Percentiles rank a stretch among this genome's conserved stretches.
These are phyloP conservation scores for Agrocybe pediades DNA, from an alignment of 768 basidiomycete genomes.

Conservation along the genomic window DNA sequence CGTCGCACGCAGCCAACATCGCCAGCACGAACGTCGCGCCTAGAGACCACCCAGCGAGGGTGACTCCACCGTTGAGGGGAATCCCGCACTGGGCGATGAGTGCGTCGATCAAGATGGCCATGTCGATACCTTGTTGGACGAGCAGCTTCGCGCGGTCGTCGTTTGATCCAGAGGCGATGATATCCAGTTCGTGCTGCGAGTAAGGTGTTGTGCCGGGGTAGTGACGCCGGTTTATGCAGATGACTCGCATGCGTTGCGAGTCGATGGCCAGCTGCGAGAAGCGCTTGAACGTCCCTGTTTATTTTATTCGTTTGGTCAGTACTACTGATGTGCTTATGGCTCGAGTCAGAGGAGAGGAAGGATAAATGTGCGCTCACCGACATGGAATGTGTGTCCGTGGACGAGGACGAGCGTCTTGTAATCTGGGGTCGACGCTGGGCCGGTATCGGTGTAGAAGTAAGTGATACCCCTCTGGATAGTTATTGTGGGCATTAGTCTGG, in stretches of 20 bases:
- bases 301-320: too few species aligned
- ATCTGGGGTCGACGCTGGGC: background rate
- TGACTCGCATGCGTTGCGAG: conserved; percentile 30
- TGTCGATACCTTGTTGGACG: conserved; percentile 29
- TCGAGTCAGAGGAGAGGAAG: too few species aligned
- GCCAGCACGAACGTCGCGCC: conserved; percentile 27
- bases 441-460: conserved; percentile 12
- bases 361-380: background rate
- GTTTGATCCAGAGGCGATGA: conserved; percentile 18
- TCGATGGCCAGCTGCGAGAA: conserved; percentile 24
- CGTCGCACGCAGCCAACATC: conserved; percentile 16
- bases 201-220: conserved; percentile 37
- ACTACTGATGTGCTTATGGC: too few species aligned
- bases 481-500: conserved; percentile 14
- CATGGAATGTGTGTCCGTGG: conserved; percentile 10
- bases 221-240: conserved; percentile 36
- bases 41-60: conserved; percentile 36
- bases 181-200: conserved; percentile 26
- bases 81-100: conserved; percentile 30
- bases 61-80: conserved; percentile 30
- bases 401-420: conserved; percentile 8
- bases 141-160: conserved; percentile 25
- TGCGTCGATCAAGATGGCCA: conserved; percentile 31
- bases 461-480: background rate
- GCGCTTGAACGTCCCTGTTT: conserved; percentile 4